These are phyloP conservation scores for Capsicum baccatum DNA, from an alignment of 257 asterid species.

Conservation along the genomic window DNA sequence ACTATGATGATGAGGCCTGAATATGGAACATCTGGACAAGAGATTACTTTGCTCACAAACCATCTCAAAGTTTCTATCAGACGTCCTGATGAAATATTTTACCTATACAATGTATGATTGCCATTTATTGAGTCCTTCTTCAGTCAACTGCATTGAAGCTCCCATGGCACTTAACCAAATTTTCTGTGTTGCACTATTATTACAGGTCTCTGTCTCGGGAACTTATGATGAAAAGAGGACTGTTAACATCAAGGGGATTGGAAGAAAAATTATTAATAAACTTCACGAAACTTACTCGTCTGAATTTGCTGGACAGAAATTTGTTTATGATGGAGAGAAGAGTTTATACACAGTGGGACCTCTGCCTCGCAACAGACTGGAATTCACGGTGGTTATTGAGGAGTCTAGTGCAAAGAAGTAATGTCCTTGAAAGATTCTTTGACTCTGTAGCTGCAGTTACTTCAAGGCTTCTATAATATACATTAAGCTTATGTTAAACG, in stretches of 20 bases:
- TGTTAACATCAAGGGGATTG: conserved; percentile 58
- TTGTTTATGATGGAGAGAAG: conserved; percentile 86
- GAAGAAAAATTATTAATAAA: conserved; percentile 71
- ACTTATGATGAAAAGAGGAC: conserved; percentile 52
- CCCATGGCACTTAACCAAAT: conserved; percentile 21
- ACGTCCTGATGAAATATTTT: conserved; percentile 59
- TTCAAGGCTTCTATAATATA: conserved; percentile 2
- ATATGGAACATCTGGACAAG: conserved; percentile 67
- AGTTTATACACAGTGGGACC: conserved; percentile 79
- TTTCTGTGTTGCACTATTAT: conserved; percentile 33
- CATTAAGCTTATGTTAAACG: conserved; percentile 7
- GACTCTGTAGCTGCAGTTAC: conserved; percentile 23
- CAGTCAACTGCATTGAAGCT: conserved; percentile 25
- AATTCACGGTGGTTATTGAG: conserved; percentile 71
- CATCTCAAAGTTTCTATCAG: conserved; percentile 72
- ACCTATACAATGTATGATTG: conserved; percentile 68
- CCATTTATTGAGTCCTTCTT: conserved; percentile 23
- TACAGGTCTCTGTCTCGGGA: conserved; percentile 79
- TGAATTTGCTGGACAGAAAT: conserved; percentile 66
- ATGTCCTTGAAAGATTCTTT: conserved; percentile 27
- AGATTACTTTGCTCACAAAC: conserved; percentile 66
- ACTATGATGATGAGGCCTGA: conserved; percentile 64
- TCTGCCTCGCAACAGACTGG: conserved; percentile 64
- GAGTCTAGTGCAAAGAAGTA: conserved; percentile 67
- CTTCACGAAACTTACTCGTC: conserved; percentile 76